These are phyloP conservation scores for Cyclotella choctawhatcheeana DNA, from an alignment of 108 stramenopile species.

Conservation along the genomic window DNA sequence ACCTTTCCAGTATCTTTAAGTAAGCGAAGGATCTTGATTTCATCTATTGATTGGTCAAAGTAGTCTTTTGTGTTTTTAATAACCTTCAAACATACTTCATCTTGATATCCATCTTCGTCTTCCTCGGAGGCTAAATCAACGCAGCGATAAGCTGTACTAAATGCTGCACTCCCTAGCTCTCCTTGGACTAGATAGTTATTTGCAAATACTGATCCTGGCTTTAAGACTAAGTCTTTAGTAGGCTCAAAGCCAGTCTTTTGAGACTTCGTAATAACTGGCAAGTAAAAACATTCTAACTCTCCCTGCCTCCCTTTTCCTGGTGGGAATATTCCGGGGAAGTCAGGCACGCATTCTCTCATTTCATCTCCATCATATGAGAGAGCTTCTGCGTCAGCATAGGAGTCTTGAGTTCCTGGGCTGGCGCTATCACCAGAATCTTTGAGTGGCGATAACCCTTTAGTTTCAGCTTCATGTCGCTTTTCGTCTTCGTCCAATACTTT, in stretches of 20 bases:
- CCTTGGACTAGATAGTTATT: slow-evolving; percentile 92
- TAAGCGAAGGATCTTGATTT: slow-evolving; percentile 95
- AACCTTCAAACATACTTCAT: slow-evolving; percentile 95
- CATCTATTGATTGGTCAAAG: slow-evolving; percentile 98
- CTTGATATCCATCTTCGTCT: slow-evolving; percentile 69
- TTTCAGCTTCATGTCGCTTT: slow-evolving; percentile 23
- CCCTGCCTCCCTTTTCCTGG: slow-evolving; percentile 76
- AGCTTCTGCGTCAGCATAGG: too few relatives aligned
- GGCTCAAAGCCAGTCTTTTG: slow-evolving; percentile 91
- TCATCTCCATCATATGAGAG: slow-evolving; percentile 16
- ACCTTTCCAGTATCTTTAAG: slow-evolving; percentile 85
- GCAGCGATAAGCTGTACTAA: slow-evolving; percentile 94
- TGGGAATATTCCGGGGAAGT: slow-evolving; percentile 74
- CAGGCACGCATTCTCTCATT: slow-evolving; percentile 45
- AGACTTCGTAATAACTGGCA: slow-evolving; percentile 86
- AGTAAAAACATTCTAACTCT: slow-evolving; percentile 81
- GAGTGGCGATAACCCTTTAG: slow-evolving; percentile 3
- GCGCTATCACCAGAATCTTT: slow-evolving; percentile 20
- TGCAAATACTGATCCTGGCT: slow-evolving; percentile 85
- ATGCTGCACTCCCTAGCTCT: slow-evolving; percentile 94
- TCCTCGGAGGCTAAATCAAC: slow-evolving; percentile 81
- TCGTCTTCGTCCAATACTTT: slow-evolving; percentile 64
- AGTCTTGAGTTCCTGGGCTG: too few relatives aligned
- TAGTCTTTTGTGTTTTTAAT: slow-evolving; percentile 99
- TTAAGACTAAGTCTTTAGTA: slow-evolving; percentile 82